phyloP scores from a whole-genome alignment of 139 green algal genomes.

The Eudorina sp. region DNA sequence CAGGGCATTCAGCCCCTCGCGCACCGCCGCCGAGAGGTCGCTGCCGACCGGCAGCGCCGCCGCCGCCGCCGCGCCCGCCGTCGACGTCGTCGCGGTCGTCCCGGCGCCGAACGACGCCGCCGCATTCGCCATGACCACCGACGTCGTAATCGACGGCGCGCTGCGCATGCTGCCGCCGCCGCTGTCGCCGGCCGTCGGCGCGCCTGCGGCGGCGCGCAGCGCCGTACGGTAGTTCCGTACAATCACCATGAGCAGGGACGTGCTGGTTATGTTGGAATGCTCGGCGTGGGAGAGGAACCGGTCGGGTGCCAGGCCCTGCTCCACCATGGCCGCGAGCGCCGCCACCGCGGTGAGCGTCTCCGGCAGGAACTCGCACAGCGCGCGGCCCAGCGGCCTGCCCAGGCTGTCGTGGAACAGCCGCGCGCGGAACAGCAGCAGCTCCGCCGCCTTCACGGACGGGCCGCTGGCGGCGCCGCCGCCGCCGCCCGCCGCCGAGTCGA shows the following conservation, averaged over 20 bases:
- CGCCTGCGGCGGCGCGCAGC: neutral
- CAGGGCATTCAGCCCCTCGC: neutral
- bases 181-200: neutral
- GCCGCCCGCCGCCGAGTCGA: too few species aligned
- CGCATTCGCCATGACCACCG: neutral
- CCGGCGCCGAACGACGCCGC: neutral
- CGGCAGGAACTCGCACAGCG: neutral
- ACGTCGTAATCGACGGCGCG: neutral
- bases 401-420: conserved; percentile 31
- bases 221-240: neutral
- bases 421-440: conserved; percentile 39
- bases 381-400: neutral
- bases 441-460: neutral
- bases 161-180: conserved; percentile 6
- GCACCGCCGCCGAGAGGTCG: neutral
- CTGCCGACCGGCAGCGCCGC: neutral
- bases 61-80: neutral
- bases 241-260: conserved; percentile 35
- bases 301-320: conserved; percentile 20
- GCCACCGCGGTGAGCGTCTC: neutral
- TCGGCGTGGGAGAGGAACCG: conserved; percentile 24
- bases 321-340: conserved; percentile 17
- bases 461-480: neutral
- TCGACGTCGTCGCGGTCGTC: neutral
- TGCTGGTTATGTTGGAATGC: conserved; percentile 8